Conservation (phyloP, 169 alveolate species). For the Fabrea salina region DNA sequence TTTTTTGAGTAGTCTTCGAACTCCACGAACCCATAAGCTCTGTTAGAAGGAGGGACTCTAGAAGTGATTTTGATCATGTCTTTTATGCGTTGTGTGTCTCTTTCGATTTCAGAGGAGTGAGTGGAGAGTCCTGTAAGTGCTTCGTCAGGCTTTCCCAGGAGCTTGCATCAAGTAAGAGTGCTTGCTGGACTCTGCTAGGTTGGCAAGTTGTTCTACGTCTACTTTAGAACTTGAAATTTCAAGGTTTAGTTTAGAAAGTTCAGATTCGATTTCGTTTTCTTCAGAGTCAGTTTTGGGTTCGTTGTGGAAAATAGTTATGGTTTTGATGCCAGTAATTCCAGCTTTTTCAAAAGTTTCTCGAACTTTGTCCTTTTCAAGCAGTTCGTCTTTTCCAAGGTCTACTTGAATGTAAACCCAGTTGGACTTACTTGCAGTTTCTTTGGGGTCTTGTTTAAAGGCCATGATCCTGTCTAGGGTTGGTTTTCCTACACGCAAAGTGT, state of each 20-base stretch:
- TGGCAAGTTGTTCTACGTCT: background rate
- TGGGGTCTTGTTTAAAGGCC: background rate
- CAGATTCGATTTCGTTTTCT: background rate
- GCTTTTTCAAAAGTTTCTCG: background rate
- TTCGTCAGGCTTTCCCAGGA: background rate
- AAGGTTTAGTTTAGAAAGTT: background rate
- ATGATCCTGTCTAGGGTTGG: background rate
- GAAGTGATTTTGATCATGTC: slow-evolving; percentile 1
- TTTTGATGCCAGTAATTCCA: background rate
- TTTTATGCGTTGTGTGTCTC: background rate
- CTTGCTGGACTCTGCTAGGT: background rate
- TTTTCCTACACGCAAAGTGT: background rate
- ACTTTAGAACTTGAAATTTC: background rate
- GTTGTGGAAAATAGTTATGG: background rate
- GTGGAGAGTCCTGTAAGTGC: background rate
- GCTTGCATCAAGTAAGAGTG: background rate
- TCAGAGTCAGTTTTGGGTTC: background rate
- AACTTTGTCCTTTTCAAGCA: background rate
- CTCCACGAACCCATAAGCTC: slow-evolving; percentile 17
- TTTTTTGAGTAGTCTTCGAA: background rate
- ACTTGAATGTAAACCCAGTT: slow-evolving; percentile 13
- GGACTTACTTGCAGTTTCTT: background rate
- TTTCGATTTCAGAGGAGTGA: slow-evolving; percentile 6
- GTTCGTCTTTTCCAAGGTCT: background rate
- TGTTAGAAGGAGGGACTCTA: background rate